phyloP scores from a whole-genome alignment of 2,329 filamentous ascomycete genomes.

The Polychaeton citri region DNA sequence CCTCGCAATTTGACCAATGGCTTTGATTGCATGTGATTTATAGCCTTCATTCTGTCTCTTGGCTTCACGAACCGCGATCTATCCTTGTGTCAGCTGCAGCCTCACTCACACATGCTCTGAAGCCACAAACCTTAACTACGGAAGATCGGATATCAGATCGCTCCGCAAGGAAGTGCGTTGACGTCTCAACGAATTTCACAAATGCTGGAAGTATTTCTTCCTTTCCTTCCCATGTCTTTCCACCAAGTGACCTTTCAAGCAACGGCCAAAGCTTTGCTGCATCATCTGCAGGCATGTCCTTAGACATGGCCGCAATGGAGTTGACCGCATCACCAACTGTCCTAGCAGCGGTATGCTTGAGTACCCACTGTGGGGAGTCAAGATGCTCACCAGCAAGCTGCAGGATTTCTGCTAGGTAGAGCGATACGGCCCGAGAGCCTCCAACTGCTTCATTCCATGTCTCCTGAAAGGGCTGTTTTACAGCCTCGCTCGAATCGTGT shows the following conservation, averaged over 20 bases:
- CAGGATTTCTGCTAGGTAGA: constrained; percentile 76
- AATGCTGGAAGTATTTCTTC: constrained; percentile 71
- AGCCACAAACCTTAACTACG: constrained; percentile 52
- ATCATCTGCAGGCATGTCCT: constrained; percentile 9
- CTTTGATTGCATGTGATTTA: constrained; percentile 58
- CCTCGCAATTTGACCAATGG: constrained; percentile 59
- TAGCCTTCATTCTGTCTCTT: constrained; percentile 85
- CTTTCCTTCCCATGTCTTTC: constrained; percentile 91
- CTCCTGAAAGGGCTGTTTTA: constrained; percentile 64
- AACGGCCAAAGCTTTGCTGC: constrained; percentile 64
- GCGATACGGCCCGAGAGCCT: constrained; percentile 63
- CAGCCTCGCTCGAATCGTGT: constrained; percentile 71
- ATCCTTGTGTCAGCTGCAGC: no score
- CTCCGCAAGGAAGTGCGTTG: constrained; percentile 45
- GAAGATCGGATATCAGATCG: constrained; percentile 45
- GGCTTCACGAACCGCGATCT: constrained; percentile 72
- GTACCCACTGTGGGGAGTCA: constrained; percentile 71
- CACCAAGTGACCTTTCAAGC: constrained; percentile 64
- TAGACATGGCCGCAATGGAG: constrained; percentile 45
- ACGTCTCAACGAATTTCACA: constrained; percentile 60
- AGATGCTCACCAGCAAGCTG: constrained; percentile 53
- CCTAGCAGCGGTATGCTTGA: constrained; percentile 79
- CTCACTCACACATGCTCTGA: no score
- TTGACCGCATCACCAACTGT: constrained; percentile 61
- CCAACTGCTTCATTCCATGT: constrained; percentile 89